Base-by-base conservation (phyloP, 352 stramenopile species). In the Phytophthora hybrid region DNA sequence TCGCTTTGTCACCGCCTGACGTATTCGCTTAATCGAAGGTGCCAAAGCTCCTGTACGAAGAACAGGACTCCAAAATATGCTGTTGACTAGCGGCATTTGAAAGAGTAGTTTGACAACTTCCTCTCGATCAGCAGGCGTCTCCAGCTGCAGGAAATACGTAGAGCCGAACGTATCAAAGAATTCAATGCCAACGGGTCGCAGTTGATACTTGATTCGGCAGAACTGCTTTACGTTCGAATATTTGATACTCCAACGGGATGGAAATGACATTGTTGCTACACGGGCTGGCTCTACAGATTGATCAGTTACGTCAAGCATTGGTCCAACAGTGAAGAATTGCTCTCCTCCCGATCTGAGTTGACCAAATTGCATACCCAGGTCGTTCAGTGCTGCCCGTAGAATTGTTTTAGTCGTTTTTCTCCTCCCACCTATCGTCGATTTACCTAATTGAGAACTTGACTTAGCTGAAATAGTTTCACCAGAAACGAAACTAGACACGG, bases 31-130 rank as follows among this genome's bases (percentile, higher is more conserved):
- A 7, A 83, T 64, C 0, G 88, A 93, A 18, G 89, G 70, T 1
- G 81, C 82, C 5, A 93, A 61, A 4, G 88, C 84, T 19, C 79
- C 88, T 0, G 83, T 90, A 1, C 88, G 84, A 18, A 95, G 67
- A 16, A 93, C 49, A 26, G 88, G 87, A 54, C 81, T 89, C 88
- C 86, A 95, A 68, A 93, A 95, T 21, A 93, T 84, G 60, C 85
- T 93, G 70, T 93, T 95, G 9, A 92, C 74, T 19, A 95, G 82
- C 4, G 88, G 88, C 88, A 95, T 93, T 59, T 91, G 81, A 47
- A 93, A 93, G 1, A 95, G 63, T 10, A 88, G 3, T 59, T 92
- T 92, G 9, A 93, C 74, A 37, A 93, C 62, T 54, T 93, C 87
- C 63, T 95, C 87, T 19, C 88, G 80, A 21, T 90, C 80, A 5